Evolutionary conservation across 1,284 basidiomycete species (phyloP).

Genomic region (Fomitiporia mediterranea): DNA sequence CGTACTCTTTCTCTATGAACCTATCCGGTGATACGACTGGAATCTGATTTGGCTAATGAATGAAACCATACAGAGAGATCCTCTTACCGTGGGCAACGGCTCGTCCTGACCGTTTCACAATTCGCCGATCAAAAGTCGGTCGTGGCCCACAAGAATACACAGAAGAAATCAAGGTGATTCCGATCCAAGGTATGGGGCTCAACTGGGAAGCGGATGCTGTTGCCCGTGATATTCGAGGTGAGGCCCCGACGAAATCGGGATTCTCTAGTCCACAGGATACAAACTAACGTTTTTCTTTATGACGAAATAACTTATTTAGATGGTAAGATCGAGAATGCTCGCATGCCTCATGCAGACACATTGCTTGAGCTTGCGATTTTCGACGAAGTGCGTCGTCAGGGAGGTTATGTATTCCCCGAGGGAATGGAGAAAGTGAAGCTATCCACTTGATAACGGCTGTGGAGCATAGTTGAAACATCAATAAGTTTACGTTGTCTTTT

Average conservation of each 20-base stretch:
- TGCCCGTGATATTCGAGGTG: conserved; percentile 36
- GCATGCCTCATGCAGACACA: conserved; percentile 18
- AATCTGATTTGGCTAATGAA: conserved; percentile 7
- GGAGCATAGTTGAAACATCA: too few relatives aligned
- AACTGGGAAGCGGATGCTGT: conserved; percentile 33
- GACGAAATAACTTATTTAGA: conserved; percentile 5
- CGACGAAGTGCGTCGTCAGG: conserved; percentile 18
- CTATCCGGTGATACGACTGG: conserved; percentile 3
- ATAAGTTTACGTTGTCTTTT: too few relatives aligned
- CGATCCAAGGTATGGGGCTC: conserved; percentile 30
- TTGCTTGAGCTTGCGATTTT: conserved; percentile 18
- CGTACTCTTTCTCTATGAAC: conserved; percentile 12
- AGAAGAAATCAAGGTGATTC: conserved; percentile 22
- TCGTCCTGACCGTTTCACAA: conserved; percentile 26
- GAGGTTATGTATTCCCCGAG: conserved; percentile 18
- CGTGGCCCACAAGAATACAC: conserved; percentile 24
- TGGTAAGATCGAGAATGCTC: conserved; percentile 18
- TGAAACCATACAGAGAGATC: conserved; percentile 19
- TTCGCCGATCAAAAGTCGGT: conserved; percentile 25
- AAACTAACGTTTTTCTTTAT: not conserved
- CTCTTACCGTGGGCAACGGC: conserved; percentile 22
- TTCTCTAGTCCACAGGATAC: not conserved
- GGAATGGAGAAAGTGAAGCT: conserved; percentile 18
- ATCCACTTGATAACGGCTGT: not conserved
- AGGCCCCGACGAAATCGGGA: not conserved